A percentile compares a stretch with the other conserved stretches of the same genome.
phyloP scores from a whole-genome alignment of 352 stramenopile genomes.

The Globisporangium parvum region DNA sequence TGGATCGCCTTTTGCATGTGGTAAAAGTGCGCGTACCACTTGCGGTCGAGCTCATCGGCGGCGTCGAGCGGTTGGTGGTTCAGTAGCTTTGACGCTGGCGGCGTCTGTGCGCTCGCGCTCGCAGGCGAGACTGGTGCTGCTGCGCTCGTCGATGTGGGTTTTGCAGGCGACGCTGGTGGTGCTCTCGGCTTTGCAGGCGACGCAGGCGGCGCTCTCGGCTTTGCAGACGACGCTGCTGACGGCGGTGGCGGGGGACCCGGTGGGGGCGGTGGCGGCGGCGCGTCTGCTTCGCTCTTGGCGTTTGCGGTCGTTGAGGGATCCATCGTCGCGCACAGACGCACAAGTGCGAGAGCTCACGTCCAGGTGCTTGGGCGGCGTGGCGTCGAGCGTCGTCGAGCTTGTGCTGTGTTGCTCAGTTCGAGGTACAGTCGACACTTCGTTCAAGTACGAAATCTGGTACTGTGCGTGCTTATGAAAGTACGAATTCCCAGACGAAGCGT shows the following conservation, averaged over 20 bases:
- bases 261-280: constrained; percentile 33
- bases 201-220: constrained; percentile 7
- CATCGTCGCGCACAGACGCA: neutral
- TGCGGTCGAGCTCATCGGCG: constrained; percentile 75
- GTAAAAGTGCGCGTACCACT: constrained; percentile 85
- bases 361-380: too few species aligned
- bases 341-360: too few species aligned
- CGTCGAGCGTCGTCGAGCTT: too few species aligned
- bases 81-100: constrained; percentile 66
- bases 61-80: constrained; percentile 67
- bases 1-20: constrained; percentile 81
- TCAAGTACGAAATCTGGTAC: too few species aligned
- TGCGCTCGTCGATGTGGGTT: constrained; percentile 5
- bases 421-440: too few species aligned
- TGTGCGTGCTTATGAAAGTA: too few species aligned
- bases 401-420: too few species aligned
- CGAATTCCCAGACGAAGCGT: too few species aligned
- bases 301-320: neutral
- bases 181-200: neutral
- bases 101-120: constrained; percentile 17
- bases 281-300: neutral
- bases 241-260: constrained; percentile 26
- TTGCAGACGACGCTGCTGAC: constrained; percentile 10
- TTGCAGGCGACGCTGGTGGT: constrained; percentile 4
- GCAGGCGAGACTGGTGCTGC: constrained; percentile 12